These are phyloP conservation scores for Mucor piriformis DNA, from an alignment of 371 early-diverging fungal species.

Conservation along the genomic window DNA sequence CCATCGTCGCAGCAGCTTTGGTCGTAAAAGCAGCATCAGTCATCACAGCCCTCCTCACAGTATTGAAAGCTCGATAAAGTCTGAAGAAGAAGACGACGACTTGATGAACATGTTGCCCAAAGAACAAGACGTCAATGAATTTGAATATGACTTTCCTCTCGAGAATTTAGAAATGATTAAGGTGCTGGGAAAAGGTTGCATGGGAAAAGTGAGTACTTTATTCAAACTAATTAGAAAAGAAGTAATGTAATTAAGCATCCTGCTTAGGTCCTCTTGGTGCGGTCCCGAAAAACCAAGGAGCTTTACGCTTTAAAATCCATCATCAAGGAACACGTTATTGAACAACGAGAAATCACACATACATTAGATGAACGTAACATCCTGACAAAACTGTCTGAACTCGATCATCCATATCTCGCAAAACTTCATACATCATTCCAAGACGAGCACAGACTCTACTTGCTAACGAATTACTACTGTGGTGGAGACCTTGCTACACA, in stretches of 20 bases:
- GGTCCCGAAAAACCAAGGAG: constrained; percentile 48
- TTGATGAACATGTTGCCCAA: constrained; percentile 12
- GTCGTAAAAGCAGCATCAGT: too few relatives aligned
- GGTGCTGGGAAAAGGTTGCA: constrained; percentile 75
- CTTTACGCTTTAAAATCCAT: constrained; percentile 95
- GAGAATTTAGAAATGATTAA: constrained; percentile 67
- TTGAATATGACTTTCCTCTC: constrained; percentile 28
- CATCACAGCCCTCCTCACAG: too few relatives aligned
- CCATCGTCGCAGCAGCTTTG: too few relatives aligned
- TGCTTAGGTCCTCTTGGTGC: constrained; percentile 87
- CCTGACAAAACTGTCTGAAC: constrained; percentile 44
- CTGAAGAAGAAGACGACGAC: not conserved
- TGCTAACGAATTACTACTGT: constrained; percentile 96
- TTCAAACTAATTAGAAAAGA: not conserved
- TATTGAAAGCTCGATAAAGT: too few relatives aligned
- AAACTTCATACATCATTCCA: constrained; percentile 94
- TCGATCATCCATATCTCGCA: constrained; percentile 90
- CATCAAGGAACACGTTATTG: constrained; percentile 90
- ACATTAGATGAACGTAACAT: constrained; percentile 53
- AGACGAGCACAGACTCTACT: constrained; percentile 86
- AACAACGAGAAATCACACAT: constrained; percentile 89
- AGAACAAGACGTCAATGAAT: not conserved
- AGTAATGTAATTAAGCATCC: not conserved
- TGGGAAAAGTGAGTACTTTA: constrained; percentile 69
- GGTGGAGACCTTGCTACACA: constrained; percentile 81